Evolutionary conservation across 768 basidiomycete species (phyloP), one percentile per base, ranked within the genome.

Genomic region (Mycena galopus): DNA sequence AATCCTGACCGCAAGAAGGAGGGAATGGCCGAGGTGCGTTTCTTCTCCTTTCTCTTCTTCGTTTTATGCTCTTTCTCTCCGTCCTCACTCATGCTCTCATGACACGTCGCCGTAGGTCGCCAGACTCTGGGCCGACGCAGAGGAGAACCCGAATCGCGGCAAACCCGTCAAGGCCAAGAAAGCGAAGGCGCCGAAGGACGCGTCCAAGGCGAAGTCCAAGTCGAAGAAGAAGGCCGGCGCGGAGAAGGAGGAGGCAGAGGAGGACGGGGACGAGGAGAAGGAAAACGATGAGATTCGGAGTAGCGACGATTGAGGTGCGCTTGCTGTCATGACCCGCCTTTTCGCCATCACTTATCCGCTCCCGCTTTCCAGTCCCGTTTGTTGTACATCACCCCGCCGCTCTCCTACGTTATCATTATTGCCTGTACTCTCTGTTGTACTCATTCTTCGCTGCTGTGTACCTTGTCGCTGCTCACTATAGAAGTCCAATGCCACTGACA

Each of bases 141-240:
- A 89, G 1, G 90, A 91, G 77, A 92, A 92, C 77, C 90, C 91
- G 1, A 91, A 90, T 70, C 87, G 89, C 29, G 91, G 90, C 23
- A 85, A 88, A 69, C 19, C 62, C 42, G 42, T 42, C 35, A 89
- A 87, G 71, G 87, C 86, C 33, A 88, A 86, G 69, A 88, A 87
- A 55, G 75, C 87, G 27, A 89, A 87, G 68, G 83, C 77, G 9
- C 76, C 83, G 2, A 80, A 78, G 58, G 81, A 75, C n/a, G 23
- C 53, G 23, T 3, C 55, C 9, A 65, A 50, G 16, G 25, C 69
- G 32, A 70, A 70, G 25, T 37, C 74, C 10, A 78, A 76, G 62
- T 61, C 44, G 21, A 78, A 77, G 71, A 64, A 35, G 27, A 66
- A 73, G 35, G 11, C 61, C n/a, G 35, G 57, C 19, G 21, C 77